A percentile compares a stretch with the other conserved stretches of the same genome.
Conservation (phyloP, 441 rosid species). For the Jatropha podagrica region DNA sequence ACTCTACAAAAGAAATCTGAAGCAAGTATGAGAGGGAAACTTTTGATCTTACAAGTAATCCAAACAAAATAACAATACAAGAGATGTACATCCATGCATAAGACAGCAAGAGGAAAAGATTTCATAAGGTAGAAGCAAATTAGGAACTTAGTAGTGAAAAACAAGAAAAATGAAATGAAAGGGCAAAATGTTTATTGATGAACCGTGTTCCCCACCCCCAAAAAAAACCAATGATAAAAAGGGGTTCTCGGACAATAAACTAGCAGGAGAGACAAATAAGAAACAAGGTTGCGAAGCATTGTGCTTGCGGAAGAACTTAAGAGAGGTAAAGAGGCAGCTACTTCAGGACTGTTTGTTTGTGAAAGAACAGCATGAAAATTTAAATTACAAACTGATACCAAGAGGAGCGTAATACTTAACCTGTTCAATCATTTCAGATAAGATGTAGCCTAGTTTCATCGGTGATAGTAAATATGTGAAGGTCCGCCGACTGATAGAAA, state of each 20-base stretch:
- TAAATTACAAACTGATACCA: neutral
- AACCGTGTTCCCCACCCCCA: neutral
- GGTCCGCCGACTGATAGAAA: neutral
- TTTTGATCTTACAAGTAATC: neutral
- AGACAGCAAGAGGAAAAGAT: neutral
- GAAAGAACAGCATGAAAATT: neutral
- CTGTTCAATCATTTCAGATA: neutral
- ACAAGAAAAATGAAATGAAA: neutral
- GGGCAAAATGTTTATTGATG: neutral
- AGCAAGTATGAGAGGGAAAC: neutral
- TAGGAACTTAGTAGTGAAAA: neutral
- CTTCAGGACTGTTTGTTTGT: neutral
- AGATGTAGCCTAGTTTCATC: neutral
- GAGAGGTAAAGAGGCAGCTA: neutral
- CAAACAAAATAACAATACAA: neutral
- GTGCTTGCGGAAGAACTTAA: neutral
- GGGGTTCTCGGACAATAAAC: too few species aligned
- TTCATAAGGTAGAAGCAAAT: neutral
- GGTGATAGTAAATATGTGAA: neutral
- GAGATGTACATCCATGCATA: neutral
- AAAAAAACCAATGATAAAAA: neutral
- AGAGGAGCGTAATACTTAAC: neutral
- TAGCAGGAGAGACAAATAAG: too few species aligned
- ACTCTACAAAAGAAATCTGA: conserved; percentile 16
- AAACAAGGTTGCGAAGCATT: neutral